A percentile compares a stretch with the other conserved stretches of the same genome.
phyloP scores from a whole-genome alignment of 805 yeast genomes.

The Wickerhamiella alocasiicola region DNA sequence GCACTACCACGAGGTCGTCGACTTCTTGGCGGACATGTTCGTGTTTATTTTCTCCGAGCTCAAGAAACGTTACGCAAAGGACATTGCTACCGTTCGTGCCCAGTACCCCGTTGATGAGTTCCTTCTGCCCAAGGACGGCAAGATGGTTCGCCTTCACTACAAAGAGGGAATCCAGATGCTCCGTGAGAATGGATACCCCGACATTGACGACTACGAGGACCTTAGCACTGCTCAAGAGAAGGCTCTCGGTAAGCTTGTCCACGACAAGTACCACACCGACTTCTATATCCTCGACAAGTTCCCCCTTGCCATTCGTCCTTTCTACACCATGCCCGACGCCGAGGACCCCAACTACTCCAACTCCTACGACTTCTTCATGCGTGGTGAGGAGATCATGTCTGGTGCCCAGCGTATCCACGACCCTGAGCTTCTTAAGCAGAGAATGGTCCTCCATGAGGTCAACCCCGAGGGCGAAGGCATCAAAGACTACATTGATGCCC shows the following conservation, averaged over 20 bases:
- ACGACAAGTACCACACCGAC: conserved; percentile 93
- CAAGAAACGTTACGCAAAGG: conserved; percentile 63
- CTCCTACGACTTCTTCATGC: conserved; percentile 98
- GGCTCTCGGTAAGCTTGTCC: conserved; percentile 77
- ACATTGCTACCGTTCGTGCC: conserved; percentile 78
- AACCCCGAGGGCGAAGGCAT: conserved; percentile 73
- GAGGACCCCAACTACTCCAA: conserved; percentile 86
- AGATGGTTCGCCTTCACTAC: conserved; percentile 81
- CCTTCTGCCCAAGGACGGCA: conserved; percentile 83
- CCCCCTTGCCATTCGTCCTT: conserved; percentile 94
- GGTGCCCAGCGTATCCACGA: conserved; percentile 99
- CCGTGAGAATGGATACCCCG: conserved; percentile 78
- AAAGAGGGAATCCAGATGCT: conserved; percentile 84
- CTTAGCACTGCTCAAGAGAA: conserved; percentile 90
- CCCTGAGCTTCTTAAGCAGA: conserved; percentile 62
- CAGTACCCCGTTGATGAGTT: conserved; percentile 98
- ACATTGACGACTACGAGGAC: conserved; percentile 67
- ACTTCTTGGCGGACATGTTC: conserved; percentile 55
- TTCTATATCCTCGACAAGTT: conserved; percentile 96
- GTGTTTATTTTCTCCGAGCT: conserved; percentile 79
- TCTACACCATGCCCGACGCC: conserved; percentile 98
- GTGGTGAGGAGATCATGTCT: conserved; percentile 98
- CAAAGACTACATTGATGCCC: conserved; percentile 84
- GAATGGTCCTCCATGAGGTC: conserved; percentile 74
- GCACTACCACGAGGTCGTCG: conserved; percentile 86